Evolutionary conservation across 768 basidiomycete genomes (phyloP), one percentile per base, ranked within the genome.

Genomic region (Tylopilus vinaceipallidus): DNA sequence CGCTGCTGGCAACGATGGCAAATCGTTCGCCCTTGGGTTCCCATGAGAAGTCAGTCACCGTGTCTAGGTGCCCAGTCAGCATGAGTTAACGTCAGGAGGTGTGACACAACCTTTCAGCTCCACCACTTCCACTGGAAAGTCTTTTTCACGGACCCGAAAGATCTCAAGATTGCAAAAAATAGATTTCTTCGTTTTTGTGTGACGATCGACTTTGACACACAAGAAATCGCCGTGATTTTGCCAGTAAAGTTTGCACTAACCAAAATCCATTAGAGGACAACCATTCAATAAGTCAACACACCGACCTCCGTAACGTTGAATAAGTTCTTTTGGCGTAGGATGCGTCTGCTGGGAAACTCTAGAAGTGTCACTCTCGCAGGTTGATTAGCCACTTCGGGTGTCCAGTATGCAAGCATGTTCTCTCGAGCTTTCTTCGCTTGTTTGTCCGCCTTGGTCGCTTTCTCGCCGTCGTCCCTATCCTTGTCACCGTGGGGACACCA

Each of bases 171-270:
- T 99, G 71, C 95, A 95, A 75, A 93, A 98, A 26, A 90, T 92
- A 4, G 94, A 94, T 73, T 98, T 98, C 73, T 95, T 97, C 5
- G 95, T 95, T 74, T 98, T 98, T 22, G 94, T 95, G 68, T 97
- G 94, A 42, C 95, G 88, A 73, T 98, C 97, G 47, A 99, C 97
- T 73, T 97, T 98, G 69, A 98, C 95, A 63, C 97, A 98, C 14
- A 99, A 82, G 75, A 91, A 98, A 69, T 98, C 94, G 30, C 95
- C 97, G 66, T 94, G 90, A 62, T 94, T 95, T 74, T 99, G 97
- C 94, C 93, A 99, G 70, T 88, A 87, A 36, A 99, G 80, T 73
- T 97, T 97, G 69, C 95, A 98, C 95, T 98, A 23, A 62, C 10
- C 60, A 36, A 58, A 1, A 12, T 11, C 36, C 36, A 16, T 51